Evolutionary conservation across 192 early-diverging fungal species (phyloP).

Genomic region (Backusella tarrabulga): DNA sequence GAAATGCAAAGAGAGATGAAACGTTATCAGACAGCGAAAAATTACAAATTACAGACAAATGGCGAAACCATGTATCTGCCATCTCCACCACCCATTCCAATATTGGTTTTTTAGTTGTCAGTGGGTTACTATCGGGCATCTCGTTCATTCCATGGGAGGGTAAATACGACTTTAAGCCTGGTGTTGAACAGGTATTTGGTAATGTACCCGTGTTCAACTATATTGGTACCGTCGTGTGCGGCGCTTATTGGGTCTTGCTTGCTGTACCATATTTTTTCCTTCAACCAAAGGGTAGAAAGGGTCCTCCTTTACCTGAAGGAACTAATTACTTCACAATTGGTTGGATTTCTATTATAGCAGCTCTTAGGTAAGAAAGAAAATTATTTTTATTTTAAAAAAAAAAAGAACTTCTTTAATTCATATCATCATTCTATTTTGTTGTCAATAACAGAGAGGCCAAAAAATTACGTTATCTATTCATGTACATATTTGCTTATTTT

Average conservation of each 20-base stretch:
- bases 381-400: no score
- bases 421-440: not conserved
- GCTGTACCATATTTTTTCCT: constrained; percentile 41
- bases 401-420: not conserved
- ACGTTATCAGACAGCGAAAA: constrained; percentile 14
- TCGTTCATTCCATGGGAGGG: constrained; percentile 5
- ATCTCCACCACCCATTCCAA: constrained; percentile 47
- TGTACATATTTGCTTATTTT: constrained; percentile 42
- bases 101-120: constrained; percentile 40
- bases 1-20: constrained; percentile 16
- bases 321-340: constrained; percentile 36
- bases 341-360: constrained; percentile 9
- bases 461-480: constrained; percentile 38
- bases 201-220: constrained; percentile 14
- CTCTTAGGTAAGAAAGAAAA: not conserved
- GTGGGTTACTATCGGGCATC: constrained; percentile 1
- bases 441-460: constrained; percentile 26
- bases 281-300: constrained; percentile 36
- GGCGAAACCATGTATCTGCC: constrained; percentile 43
- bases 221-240: constrained; percentile 34
- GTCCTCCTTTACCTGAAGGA: constrained; percentile 35
- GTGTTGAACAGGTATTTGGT: constrained; percentile 15
- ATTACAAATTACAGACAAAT: not conserved
- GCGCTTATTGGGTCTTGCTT: constrained; percentile 35
- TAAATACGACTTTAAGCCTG: constrained; percentile 8